Base-by-base conservation (phyloP, 2,329 filamentous ascomycete genomes). In the Calycina marina region DNA sequence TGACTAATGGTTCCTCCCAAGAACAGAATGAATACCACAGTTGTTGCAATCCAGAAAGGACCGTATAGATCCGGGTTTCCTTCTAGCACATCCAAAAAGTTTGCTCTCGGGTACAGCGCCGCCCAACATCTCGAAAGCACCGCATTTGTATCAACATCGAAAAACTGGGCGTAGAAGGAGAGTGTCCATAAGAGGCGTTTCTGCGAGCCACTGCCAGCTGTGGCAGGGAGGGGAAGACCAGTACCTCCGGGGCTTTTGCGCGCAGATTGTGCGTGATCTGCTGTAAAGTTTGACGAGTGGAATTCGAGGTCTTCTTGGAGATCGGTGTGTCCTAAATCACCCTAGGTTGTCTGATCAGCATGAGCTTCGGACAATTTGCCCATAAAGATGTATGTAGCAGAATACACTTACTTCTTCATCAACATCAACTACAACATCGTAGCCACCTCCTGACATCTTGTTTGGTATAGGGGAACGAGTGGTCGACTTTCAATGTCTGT, bases 301-400 rank as follows among this genome's bases (percentile, higher is more conserved):
- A 98, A 98, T 69, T 96, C 90, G 56, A 98, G 85, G 60, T 96
- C 90, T 58, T 94, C 88, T 65, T 94, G 85, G 14, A 98, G 78
- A 58, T 98, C 90, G 36, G 90, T 98, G 61, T 94, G 86, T 50
- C 90, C 90, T 54, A 98, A 76, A 60, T 98, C 90, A 51, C 88
- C 88, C 86, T 96, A 55, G 40, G 46, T 35, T 31, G n/a, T 42
- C 36, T 28, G 29, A 15, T 31, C 41, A 38, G 28, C 14, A 31
- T 11, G 3, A 13, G 24, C 4, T 25, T 25, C 10, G 28, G 31
- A 22, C 40, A 22, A 15, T 14, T n/a, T 14, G 6, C 11, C 14
- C 5, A 5, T 5, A 9, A 16, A 31, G 18, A 13, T 18, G 17
- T 16, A 11, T 28, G 18, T 13, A 20, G 22, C 29, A 17, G 14